A percentile compares a stretch with the other conserved stretches of the same genome.
Conservation (phyloP, 225 moss, liverwort and hornwort genomes). For the Polytrichum commune region DNA sequence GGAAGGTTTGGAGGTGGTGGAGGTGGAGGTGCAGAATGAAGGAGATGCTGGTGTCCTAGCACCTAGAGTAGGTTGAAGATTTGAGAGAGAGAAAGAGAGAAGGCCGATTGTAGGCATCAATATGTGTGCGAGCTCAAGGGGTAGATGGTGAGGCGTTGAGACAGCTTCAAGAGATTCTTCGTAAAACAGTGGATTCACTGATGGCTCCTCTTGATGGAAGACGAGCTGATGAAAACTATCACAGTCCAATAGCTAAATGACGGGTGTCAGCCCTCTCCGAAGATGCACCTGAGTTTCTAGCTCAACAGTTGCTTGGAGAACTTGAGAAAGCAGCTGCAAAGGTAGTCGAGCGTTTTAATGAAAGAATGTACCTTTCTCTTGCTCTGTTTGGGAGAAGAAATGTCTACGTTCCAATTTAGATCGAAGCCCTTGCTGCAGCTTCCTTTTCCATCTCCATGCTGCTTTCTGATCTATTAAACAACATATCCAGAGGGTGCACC, state of each 20-base stretch:
- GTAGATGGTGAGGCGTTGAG: conserved; percentile 78
- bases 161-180: conserved; percentile 79
- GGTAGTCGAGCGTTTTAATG: conserved; percentile 10
- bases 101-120: conserved; percentile 62
- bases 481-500: too few species aligned
- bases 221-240: conserved; percentile 37
- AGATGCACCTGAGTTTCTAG: conserved; percentile 56
- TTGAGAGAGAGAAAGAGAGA: too few species aligned
- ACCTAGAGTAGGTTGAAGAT: too few species aligned
- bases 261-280: conserved; percentile 40
- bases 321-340: conserved; percentile 63
- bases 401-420: too few species aligned
- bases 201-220: conserved; percentile 63
- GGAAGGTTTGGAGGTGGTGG: too few species aligned
- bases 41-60: too few species aligned
- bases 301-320: conserved; percentile 60
- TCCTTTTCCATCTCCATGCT: too few species aligned
- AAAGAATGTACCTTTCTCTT: neutral
- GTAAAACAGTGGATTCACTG: conserved; percentile 56
- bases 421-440: too few species aligned
- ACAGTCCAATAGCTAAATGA: conserved; percentile 39
- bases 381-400: too few species aligned
- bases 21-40: too few species aligned
- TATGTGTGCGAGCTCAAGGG: conserved; percentile 63
- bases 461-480: too few species aligned